Conservation (phyloP, 2,329 filamentous ascomycete genomes). For the Rutstroemia sp. region DNA sequence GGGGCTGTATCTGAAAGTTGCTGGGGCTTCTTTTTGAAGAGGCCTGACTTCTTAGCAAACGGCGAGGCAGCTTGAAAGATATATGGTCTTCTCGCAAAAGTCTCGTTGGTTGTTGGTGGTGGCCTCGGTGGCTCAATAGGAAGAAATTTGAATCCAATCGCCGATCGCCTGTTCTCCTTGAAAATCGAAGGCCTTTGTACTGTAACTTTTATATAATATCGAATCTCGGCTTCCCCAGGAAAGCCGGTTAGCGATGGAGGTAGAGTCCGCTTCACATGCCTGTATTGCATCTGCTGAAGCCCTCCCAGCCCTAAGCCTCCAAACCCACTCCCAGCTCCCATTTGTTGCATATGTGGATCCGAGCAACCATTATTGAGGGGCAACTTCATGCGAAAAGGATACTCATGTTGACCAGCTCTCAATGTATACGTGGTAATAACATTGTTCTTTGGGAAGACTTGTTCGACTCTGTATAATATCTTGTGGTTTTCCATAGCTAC, state of each 20-base stretch:
- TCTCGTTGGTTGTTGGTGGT: slow-evolving; percentile 61
- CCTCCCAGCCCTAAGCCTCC: slow-evolving; percentile 56
- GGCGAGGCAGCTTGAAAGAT: slow-evolving; percentile 40
- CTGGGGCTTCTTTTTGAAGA: slow-evolving; percentile 25
- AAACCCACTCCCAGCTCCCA: slow-evolving; percentile 45
- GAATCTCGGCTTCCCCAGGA: slow-evolving; percentile 79
- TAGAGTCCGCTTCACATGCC: slow-evolving; percentile 76
- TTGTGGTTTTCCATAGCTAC: slow-evolving; percentile 56
- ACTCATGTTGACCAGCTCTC: slow-evolving; percentile 64
- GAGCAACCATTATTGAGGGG: slow-evolving; percentile 64
- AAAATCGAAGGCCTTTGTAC: slow-evolving; percentile 82
- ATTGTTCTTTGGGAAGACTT: slow-evolving; percentile 55
- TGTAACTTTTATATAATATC: slow-evolving; percentile 94
- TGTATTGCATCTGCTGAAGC: slow-evolving; percentile 52
- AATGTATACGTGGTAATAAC: slow-evolving; percentile 44
- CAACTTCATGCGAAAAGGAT: slow-evolving; percentile 72
- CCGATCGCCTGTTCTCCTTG: slow-evolving; percentile 76
- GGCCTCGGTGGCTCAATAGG: slow-evolving; percentile 85
- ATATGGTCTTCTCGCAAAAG: slow-evolving; percentile 71
- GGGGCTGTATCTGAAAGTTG: slow-evolving; percentile 44
- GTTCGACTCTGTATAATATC: slow-evolving; percentile 66
- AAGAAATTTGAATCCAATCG: slow-evolving; percentile 72
- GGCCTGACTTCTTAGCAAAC: slow-evolving; percentile 23
- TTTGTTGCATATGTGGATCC: slow-evolving; percentile 41
- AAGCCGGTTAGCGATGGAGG: slow-evolving; percentile 87